Percentiles rank a stretch among this genome's conserved stretches.
Evolutionary conservation across 768 basidiomycete species (phyloP).

Genomic region (Kwoniella shandongensis): DNA sequence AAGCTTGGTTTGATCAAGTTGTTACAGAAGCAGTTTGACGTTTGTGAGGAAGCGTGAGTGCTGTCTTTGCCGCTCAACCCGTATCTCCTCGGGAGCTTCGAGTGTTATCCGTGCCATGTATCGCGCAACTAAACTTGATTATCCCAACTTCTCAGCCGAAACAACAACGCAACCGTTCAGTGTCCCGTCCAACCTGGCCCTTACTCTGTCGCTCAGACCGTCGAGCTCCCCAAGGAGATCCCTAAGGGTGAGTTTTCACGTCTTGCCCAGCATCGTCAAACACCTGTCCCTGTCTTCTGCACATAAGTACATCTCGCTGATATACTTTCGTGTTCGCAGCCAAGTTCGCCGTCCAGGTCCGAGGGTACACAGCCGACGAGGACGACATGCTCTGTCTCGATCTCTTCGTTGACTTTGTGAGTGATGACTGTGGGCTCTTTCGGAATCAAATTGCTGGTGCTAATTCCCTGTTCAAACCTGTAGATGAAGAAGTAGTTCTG

Average conservation of each 20-base stretch:
- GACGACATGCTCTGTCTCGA: slow-evolving; percentile 77
- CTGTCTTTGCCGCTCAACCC: slow-evolving; percentile 2
- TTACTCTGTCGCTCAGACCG: slow-evolving; percentile 76
- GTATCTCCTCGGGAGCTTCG: background rate
- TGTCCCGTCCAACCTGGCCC: slow-evolving; percentile 77
- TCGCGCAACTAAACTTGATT: too few species aligned
- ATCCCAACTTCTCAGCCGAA: slow-evolving; percentile 67
- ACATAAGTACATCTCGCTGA: background rate
- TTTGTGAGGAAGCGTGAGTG: slow-evolving; percentile 92
- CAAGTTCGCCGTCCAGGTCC: slow-evolving; percentile 73
- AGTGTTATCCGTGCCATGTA: too few species aligned
- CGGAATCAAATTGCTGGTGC: too few species aligned
- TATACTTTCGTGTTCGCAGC: slow-evolving; percentile 58
- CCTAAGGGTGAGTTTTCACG: slow-evolving; percentile 64
- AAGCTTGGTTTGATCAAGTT: slow-evolving; percentile 93
- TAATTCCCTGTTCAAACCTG: too few species aligned
- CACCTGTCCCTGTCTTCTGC: background rate
- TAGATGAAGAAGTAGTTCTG: too few species aligned
- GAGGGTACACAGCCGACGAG: slow-evolving; percentile 70
- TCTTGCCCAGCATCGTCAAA: background rate
- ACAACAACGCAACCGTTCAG: slow-evolving; percentile 71
- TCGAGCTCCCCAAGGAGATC: slow-evolving; percentile 85
- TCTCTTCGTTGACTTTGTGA: slow-evolving; percentile 70
- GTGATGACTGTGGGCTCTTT: too few species aligned
- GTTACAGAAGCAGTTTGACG: slow-evolving; percentile 76